Evolutionary conservation across 2,329 filamentous ascomycete species (phyloP), one percentile per base, ranked within the genome.

Genomic region (Fusarium sp.): DNA sequence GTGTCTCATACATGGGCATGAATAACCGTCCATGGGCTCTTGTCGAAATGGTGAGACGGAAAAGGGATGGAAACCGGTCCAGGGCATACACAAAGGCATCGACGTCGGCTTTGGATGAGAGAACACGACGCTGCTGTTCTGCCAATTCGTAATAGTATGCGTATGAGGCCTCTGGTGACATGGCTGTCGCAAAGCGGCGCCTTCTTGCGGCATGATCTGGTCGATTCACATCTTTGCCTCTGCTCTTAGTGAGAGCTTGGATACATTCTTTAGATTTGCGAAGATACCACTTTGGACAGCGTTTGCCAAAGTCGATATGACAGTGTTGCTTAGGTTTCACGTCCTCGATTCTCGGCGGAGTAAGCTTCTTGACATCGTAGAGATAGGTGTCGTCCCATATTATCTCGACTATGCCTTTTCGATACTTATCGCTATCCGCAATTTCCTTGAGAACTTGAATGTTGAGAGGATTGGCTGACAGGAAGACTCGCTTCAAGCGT

Each of bases 391-490:
- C 79, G 24, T 82, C 78, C 77, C 77, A 83, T 33, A 84, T 74
- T 8, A 84, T 76, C 56, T 84, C 81, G 6, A 47, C 63, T 10
- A 84, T 71, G 2, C 62, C 38, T 2, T 67, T 44, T 6, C 77
- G 75, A 48, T 79, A 78, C 2, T 41, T 57, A 7, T 78, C 74
- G 62, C 83, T 77, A 12, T 77, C 66, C 11, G 82, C 77, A 49
- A 84, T 70, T 16, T 75, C 71, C 4, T 75, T 71, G 23, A 81
- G 76, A 7, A 80, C 80, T 5, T 76, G 43, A 8, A 84, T 67
- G 50, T 83, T 79, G 23, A 15, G 73, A 6, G 76, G 76, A 49
- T 80, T 82, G 7, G 81, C 75, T 8, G 79, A 82, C 13, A 84
- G 66, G 56, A 81, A 84, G 7, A 81, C 77, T 26, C 79, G 76